Conservation (phyloP, 768 basidiomycete genomes). For the Rossbeevera mucosa region DNA sequence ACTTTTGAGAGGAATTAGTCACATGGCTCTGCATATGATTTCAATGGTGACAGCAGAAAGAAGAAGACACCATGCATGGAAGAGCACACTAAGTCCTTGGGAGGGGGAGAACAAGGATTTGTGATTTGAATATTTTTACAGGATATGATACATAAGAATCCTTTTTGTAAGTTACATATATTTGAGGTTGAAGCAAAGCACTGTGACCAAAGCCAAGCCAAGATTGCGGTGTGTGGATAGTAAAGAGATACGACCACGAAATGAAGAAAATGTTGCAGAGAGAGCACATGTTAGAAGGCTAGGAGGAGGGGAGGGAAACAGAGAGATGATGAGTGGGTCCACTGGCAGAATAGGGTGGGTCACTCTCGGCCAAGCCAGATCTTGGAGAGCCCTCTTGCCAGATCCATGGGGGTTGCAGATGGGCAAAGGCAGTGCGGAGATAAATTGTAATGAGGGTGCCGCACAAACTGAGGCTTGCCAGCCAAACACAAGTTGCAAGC, state of each 20-base stretch:
- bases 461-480: too few relatives aligned
- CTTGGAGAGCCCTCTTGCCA: slow-evolving; percentile 18
- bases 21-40: slow-evolving; percentile 31
- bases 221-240: slow-evolving; percentile 24
- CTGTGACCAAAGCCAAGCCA: slow-evolving; percentile 20
- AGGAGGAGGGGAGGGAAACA: not conserved
- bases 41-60: slow-evolving; percentile 24
- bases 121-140: too few relatives aligned
- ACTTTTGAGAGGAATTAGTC: slow-evolving; percentile 14
- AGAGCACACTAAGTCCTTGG: slow-evolving; percentile 24
- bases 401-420: slow-evolving; percentile 24
- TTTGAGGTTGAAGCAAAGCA: slow-evolving; percentile 8
- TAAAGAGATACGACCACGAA: slow-evolving; percentile 18
- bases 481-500: too few relatives aligned
- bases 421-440: slow-evolving; percentile 15
- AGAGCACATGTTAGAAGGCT: slow-evolving; percentile 21
- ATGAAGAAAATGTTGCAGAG: slow-evolving; percentile 34
- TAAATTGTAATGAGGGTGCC: slow-evolving; percentile 20
- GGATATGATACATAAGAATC: slow-evolving; percentile 26
- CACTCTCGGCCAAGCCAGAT: slow-evolving; percentile 27
- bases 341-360: slow-evolving; percentile 10
- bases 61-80: slow-evolving; percentile 13
- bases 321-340: slow-evolving; percentile 3
- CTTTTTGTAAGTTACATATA: slow-evolving; percentile 1
- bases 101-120: not conserved